A percentile compares a stretch with the other conserved stretches of the same genome.
phyloP scores from a whole-genome alignment of 805 yeast species.

The Cephaloascus fragrans region DNA sequence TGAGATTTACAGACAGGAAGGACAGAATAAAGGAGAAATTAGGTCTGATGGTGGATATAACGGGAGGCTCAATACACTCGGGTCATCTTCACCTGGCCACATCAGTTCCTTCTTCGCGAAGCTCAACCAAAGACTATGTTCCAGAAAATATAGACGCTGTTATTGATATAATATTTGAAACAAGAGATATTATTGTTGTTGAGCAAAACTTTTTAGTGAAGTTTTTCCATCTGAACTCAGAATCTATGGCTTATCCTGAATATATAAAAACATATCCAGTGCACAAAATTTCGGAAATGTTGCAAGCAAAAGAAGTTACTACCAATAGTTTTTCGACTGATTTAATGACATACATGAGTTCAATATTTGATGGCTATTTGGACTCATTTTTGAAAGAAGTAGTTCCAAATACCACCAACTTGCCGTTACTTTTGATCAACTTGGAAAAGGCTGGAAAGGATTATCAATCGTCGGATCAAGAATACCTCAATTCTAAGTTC shows the following conservation, averaged over 20 bases:
- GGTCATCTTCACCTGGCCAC: neutral
- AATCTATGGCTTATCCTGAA: slow-evolving; percentile 17
- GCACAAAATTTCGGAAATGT: slow-evolving; percentile 15
- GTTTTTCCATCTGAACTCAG: slow-evolving; percentile 29
- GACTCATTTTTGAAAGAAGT: slow-evolving; percentile 22
- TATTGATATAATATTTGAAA: slow-evolving; percentile 23
- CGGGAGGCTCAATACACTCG: neutral
- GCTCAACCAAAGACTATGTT: neutral
- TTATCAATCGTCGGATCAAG: slow-evolving; percentile 49
- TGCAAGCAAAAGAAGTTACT: slow-evolving; percentile 25
- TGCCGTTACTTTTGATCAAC: slow-evolving; percentile 21
- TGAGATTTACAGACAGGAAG: slow-evolving; percentile 11
- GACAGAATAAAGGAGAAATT: slow-evolving; percentile 13
- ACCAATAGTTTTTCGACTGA: slow-evolving; percentile 40
- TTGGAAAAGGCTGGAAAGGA: slow-evolving; percentile 17
- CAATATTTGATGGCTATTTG: slow-evolving; percentile 33
- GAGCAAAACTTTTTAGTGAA: slow-evolving; percentile 29
- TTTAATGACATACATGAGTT: slow-evolving; percentile 31
- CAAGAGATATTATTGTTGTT: slow-evolving; percentile 22
- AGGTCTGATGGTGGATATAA: slow-evolving; percentile 3
- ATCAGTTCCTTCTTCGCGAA: neutral
- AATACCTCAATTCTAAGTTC: slow-evolving; percentile 40
- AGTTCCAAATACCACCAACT: slow-evolving; percentile 23
- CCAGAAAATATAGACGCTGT: slow-evolving; percentile 12
- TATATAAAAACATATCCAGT: slow-evolving; percentile 19